These are phyloP conservation scores for Endotrypanum monterogeii DNA, from an alignment of 208 protist genomes.

Conservation along the genomic window DNA sequence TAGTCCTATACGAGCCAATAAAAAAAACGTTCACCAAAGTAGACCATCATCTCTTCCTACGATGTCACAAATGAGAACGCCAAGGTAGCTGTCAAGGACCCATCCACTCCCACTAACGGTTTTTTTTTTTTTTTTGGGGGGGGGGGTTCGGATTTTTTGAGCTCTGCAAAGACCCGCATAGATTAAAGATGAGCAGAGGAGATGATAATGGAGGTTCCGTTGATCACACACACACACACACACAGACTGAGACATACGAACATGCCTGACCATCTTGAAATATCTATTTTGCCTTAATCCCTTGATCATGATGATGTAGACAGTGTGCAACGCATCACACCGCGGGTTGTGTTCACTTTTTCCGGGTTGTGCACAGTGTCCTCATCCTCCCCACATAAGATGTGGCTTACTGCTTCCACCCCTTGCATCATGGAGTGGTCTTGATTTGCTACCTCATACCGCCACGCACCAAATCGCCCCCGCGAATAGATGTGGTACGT, in stretches of 20 bases:
- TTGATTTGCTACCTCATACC: slow-evolving; percentile 80
- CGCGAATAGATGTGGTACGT: slow-evolving; percentile 55
- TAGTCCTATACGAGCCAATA: too few species aligned
- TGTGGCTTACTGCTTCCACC: slow-evolving; percentile 52
- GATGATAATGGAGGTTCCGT: too few species aligned
- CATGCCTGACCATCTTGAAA: too few species aligned
- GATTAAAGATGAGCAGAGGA: too few species aligned
- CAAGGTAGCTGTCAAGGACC: too few species aligned
- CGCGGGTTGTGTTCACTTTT: slow-evolving; percentile 43
- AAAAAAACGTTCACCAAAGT: too few species aligned
- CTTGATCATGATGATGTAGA: not conserved
- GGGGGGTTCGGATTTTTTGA: too few species aligned
- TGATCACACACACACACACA: not conserved
- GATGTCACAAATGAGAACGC: too few species aligned
- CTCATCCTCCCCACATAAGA: slow-evolving; percentile 20
- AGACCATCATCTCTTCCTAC: too few species aligned
- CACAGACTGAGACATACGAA: not conserved
- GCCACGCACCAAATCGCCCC: slow-evolving; percentile 70
- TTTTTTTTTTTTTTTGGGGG: too few species aligned
- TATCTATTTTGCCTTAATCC: not conserved
- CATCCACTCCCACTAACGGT: too few species aligned
- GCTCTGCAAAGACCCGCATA: too few species aligned
- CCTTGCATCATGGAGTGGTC: slow-evolving; percentile 73
- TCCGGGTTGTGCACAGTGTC: slow-evolving; percentile 35
- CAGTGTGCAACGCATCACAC: slow-evolving; percentile 33